A percentile compares a stretch with the other conserved stretches of the same genome.
phyloP scores from a whole-genome alignment of 208 protist species.

The Porcisia hertigi region DNA sequence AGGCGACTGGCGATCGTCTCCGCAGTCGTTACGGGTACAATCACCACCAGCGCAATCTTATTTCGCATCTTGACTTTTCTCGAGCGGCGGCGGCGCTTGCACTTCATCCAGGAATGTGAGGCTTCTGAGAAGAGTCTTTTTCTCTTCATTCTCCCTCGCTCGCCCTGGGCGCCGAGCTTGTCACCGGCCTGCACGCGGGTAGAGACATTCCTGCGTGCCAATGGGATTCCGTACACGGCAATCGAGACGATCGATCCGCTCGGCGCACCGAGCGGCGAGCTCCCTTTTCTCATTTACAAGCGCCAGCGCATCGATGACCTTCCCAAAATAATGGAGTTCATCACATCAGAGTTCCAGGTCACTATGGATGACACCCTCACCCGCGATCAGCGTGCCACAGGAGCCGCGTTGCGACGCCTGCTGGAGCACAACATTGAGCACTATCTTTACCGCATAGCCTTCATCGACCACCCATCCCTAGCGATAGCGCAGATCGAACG shows the following conservation, averaged over 20 bases:
- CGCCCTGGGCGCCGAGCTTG: slow-evolving; percentile 46
- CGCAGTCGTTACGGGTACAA: slow-evolving; percentile 33
- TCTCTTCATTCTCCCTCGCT: slow-evolving; percentile 57
- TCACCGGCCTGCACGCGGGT: slow-evolving; percentile 49
- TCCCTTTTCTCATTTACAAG: slow-evolving; percentile 58
- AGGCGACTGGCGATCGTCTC: slow-evolving; percentile 33
- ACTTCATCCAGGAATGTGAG: slow-evolving; percentile 28
- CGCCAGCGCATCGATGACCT: slow-evolving; percentile 30
- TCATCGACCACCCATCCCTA: slow-evolving; percentile 40
- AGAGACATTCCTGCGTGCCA: slow-evolving; percentile 60
- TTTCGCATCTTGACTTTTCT: slow-evolving; percentile 33
- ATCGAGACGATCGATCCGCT: slow-evolving; percentile 40
- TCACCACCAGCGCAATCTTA: slow-evolving; percentile 29
- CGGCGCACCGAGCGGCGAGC: slow-evolving; percentile 34
- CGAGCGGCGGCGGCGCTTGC: slow-evolving; percentile 29
- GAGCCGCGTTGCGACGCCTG: slow-evolving; percentile 38
- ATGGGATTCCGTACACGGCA: slow-evolving; percentile 53
- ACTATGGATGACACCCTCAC: slow-evolving; percentile 44
- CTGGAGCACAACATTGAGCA: slow-evolving; percentile 49
- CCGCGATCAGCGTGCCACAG: slow-evolving; percentile 42
- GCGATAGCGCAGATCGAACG: slow-evolving; percentile 40
- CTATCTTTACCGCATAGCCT: slow-evolving; percentile 44
- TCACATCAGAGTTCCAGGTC: slow-evolving; percentile 39
- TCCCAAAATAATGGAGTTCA: slow-evolving; percentile 42
- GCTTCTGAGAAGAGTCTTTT: slow-evolving; percentile 33